phyloP scores from a whole-genome alignment of 192 early-diverging fungal species.

The Coemansia asiatica region DNA sequence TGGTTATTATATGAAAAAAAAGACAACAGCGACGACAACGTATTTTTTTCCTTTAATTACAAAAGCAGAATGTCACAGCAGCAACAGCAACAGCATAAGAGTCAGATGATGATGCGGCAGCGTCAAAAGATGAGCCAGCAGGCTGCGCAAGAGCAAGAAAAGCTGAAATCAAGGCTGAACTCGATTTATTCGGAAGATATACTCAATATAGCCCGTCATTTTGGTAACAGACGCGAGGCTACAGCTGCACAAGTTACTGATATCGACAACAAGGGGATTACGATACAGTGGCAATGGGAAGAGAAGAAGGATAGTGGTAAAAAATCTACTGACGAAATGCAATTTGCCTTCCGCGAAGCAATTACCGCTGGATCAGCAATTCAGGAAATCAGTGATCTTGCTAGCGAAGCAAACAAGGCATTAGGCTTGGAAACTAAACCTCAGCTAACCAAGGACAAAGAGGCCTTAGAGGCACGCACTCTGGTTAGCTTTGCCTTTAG shows the following conservation, averaged over 20 bases:
- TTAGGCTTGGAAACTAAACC: slow-evolving; percentile 15
- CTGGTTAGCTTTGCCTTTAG: slow-evolving; percentile 34
- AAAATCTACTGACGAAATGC: slow-evolving; percentile 33
- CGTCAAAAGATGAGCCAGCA: slow-evolving; percentile 2
- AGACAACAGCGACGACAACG: no score
- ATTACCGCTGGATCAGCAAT: slow-evolving; percentile 24
- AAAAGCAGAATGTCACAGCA: slow-evolving; percentile 14
- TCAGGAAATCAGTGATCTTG: slow-evolving; percentile 34
- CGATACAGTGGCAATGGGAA: slow-evolving; percentile 35
- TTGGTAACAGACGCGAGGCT: slow-evolving; percentile 23
- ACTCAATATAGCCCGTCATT: slow-evolving; percentile 27
- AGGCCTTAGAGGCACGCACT: slow-evolving; percentile 14
- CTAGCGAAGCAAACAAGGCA: slow-evolving; percentile 24
- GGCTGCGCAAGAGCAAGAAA: slow-evolving; percentile 12
- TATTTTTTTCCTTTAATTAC: neutral
- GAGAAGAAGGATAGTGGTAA: slow-evolving; percentile 5
- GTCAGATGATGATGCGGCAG: slow-evolving; percentile 4
- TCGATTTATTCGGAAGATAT: slow-evolving; percentile 23
- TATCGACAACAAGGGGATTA: slow-evolving; percentile 30
- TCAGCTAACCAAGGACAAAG: slow-evolving; percentile 17
- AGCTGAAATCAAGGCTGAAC: slow-evolving; percentile 25
- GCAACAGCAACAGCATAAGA: no score
- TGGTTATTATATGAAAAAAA: no score
- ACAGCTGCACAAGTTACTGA: slow-evolving; percentile 14
- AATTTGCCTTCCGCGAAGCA: slow-evolving; percentile 36